These are phyloP conservation scores for Agrocybe pediades DNA, from an alignment of 768 basidiomycete genomes.

Conservation along the genomic window DNA sequence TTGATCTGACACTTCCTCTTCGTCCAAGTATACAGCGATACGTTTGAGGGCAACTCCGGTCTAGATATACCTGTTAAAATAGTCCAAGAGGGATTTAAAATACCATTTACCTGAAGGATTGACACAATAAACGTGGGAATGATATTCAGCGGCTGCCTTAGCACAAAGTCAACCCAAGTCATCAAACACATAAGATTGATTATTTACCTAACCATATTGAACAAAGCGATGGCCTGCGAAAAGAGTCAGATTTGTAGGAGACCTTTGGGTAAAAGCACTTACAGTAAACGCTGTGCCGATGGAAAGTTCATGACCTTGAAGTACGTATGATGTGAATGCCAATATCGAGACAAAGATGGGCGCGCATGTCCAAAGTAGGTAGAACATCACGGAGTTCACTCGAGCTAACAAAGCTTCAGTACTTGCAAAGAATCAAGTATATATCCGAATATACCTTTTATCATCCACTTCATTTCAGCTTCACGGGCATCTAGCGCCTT, in stretches of 20 bases:
- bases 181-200: background rate
- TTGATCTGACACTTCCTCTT: slow-evolving; percentile 69
- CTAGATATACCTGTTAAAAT: slow-evolving; percentile 25
- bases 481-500: slow-evolving; percentile 64
- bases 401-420: slow-evolving; percentile 46
- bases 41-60: slow-evolving; percentile 67
- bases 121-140: slow-evolving; percentile 83
- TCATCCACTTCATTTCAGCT: slow-evolving; percentile 75
- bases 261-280: slow-evolving; percentile 18
- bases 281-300: slow-evolving; percentile 85
- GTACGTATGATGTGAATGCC: slow-evolving; percentile 75
- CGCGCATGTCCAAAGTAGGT: slow-evolving; percentile 69
- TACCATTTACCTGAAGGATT: slow-evolving; percentile 54
- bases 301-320: slow-evolving; percentile 73
- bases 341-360: slow-evolving; percentile 82
- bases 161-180: slow-evolving; percentile 32
- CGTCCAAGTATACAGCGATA: slow-evolving; percentile 65
- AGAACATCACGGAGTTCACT: slow-evolving; percentile 73
- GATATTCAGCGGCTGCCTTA: slow-evolving; percentile 62
- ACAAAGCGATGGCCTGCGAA: slow-evolving; percentile 71
- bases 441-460: slow-evolving; percentile 49
- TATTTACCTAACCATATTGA: slow-evolving; percentile 78
- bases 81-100: background rate
- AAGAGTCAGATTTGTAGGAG: background rate
- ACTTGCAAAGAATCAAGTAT: too few species aligned